phyloP scores from a whole-genome alignment of 2,329 filamentous ascomycete genomes.

The Elsinoe arachidis region DNA sequence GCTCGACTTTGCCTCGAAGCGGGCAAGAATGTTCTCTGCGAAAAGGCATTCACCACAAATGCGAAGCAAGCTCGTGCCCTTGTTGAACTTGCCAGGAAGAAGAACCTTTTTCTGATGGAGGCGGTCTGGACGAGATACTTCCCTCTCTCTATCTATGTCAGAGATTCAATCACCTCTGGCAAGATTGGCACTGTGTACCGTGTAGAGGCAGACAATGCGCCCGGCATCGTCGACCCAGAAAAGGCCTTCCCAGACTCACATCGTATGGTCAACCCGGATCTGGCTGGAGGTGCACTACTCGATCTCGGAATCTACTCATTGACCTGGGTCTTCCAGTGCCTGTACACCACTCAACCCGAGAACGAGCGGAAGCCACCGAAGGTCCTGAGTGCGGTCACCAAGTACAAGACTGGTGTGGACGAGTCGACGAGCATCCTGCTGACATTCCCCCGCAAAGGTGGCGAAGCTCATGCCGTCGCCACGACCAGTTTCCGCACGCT shows the following conservation, averaged over 20 bases:
- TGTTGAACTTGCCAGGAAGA: constrained; percentile 60
- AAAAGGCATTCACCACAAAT: constrained; percentile 84
- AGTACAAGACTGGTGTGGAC: constrained; percentile 67
- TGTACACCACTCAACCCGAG: constrained; percentile 68
- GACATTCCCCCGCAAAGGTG: constrained; percentile 55
- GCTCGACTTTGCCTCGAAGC: constrained; percentile 73
- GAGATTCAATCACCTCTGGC: constrained; percentile 53
- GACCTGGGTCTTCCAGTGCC: constrained; percentile 83
- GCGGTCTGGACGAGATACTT: constrained; percentile 81
- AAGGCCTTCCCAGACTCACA: constrained; percentile 52
- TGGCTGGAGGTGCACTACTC: constrained; percentile 74
- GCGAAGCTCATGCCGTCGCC: constrained; percentile 58
- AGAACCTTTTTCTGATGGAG: constrained; percentile 69
- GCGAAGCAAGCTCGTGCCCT: constrained; percentile 67
- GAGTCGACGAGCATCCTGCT: constrained; percentile 71
- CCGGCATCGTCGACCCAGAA: constrained; percentile 50
- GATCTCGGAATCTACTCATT: constrained; percentile 84
- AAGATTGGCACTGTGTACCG: constrained; percentile 49
- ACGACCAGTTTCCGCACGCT: constrained; percentile 53
- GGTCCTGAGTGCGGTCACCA: constrained; percentile 59
- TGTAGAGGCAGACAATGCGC: constrained; percentile 49
- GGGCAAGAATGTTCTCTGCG: constrained; percentile 81
- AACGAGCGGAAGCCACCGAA: constrained; percentile 57
- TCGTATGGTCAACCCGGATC: constrained; percentile 73
- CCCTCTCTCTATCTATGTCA: constrained; percentile 67